Conservation (phyloP, 192 early-diverging fungal species). For the Lobosporangium transversale region DNA sequence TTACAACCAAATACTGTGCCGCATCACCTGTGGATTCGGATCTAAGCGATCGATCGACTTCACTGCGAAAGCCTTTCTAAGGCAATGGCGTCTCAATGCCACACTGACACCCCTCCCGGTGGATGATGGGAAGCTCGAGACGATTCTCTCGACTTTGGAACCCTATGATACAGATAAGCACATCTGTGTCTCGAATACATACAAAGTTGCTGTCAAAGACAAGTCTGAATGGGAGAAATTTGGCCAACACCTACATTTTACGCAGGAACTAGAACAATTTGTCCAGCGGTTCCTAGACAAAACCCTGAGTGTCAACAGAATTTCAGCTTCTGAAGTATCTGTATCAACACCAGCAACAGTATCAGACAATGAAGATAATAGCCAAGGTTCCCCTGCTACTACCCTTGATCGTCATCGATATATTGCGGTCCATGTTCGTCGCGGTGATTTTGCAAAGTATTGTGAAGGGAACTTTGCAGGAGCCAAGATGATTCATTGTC, state of each 20-base stretch:
- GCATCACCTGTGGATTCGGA: slow-evolving; percentile 23
- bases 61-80: slow-evolving; percentile 29
- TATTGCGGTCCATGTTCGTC: slow-evolving; percentile 28
- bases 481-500: slow-evolving; percentile 13
- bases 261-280: slow-evolving; percentile 18
- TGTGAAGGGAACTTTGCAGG: slow-evolving; percentile 18
- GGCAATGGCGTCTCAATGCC: slow-evolving; percentile 25
- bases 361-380: no score
- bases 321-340: slow-evolving; percentile 1
- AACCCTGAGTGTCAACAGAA: not conserved
- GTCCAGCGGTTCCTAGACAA: slow-evolving; percentile 15
- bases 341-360: no score
- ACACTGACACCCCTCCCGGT: not conserved
- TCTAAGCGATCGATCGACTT: slow-evolving; percentile 22
- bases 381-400: not conserved
- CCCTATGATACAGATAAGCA: slow-evolving; percentile 4
- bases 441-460: slow-evolving; percentile 28
- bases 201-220: slow-evolving; percentile 21
- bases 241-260: slow-evolving; percentile 38
- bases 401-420: slow-evolving; percentile 5
- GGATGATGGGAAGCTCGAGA: slow-evolving; percentile 12
- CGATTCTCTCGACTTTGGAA: slow-evolving; percentile 5
- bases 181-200: slow-evolving; percentile 33
- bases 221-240: slow-evolving; percentile 35
- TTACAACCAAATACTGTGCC: slow-evolving; percentile 11